These are phyloP conservation scores for Scedosporium boydii DNA, from an alignment of 2,329 filamentous ascomycete genomes.

Conservation along the genomic window DNA sequence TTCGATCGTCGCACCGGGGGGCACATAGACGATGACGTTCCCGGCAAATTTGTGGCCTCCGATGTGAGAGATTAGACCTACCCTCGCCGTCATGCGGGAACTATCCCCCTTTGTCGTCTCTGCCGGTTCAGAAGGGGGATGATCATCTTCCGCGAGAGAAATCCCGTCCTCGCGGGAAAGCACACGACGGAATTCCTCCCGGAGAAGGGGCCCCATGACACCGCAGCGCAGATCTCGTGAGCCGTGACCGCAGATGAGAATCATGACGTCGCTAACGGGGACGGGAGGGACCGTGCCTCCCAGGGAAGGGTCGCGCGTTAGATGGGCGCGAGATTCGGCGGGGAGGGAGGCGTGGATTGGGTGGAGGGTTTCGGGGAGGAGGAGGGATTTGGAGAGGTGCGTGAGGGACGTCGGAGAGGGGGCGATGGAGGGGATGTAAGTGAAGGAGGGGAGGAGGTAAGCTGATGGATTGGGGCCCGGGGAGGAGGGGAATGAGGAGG, in stretches of 20 bases:
- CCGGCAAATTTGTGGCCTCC: slow-evolving; percentile 81
- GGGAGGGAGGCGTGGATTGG: slow-evolving; percentile 48
- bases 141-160: slow-evolving; percentile 20
- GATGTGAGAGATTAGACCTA: slow-evolving; percentile 69
- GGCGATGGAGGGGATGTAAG: slow-evolving; percentile 65
- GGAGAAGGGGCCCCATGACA: slow-evolving; percentile 63
- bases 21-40: slow-evolving; percentile 74
- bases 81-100: slow-evolving; percentile 35
- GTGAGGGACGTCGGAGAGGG: slow-evolving; percentile 46
- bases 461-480: slow-evolving; percentile 50
- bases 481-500: slow-evolving; percentile 55
- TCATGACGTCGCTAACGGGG: slow-evolving; percentile 58
- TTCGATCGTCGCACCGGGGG: slow-evolving; percentile 31
- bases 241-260: slow-evolving; percentile 83
- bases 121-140: no score
- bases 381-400: slow-evolving; percentile 53
- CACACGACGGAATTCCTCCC: slow-evolving; percentile 56
- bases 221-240: slow-evolving; percentile 77
- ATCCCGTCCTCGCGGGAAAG: slow-evolving; percentile 21
- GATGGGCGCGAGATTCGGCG: slow-evolving; percentile 44
- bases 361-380: slow-evolving; percentile 56
- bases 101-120: slow-evolving; percentile 4
- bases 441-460: slow-evolving; percentile 76
- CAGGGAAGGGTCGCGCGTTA: slow-evolving; percentile 30
- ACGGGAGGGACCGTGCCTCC: slow-evolving; percentile 23